Evolutionary conservation across 306 rosid genomes (phyloP), one percentile per base, ranked within the genome.

Genomic region (Arachis stenosperma): DNA sequence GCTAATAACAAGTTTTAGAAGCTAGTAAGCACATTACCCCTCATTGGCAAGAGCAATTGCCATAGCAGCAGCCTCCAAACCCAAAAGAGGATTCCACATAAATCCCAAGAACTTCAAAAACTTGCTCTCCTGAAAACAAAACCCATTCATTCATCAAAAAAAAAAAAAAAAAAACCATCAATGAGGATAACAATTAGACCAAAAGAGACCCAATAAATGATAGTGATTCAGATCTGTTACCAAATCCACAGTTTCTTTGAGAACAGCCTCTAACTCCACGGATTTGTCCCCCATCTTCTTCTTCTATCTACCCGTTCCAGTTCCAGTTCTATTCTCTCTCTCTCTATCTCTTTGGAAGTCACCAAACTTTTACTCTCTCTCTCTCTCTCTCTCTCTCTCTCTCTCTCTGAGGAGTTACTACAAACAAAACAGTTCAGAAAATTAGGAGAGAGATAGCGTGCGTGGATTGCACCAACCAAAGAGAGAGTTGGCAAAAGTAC

Each of bases 41-140:
- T 74, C 98, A 88, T 94, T 94, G 3, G 98, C 98, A 54, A 94
- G 97, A 0, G 98, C 98, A 86, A 94, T 94, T 8, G 98, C 97
- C 98, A 94, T 94, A 68, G 98, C 98, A 72, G 98, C 97, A 47
- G 97, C 97, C 75, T 94, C 98, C 98, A 94, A 52, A 94, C 98
- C 98, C 98, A 94, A 91, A 29, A 94, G 90, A 78, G 98, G 98
- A 70, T 94, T 94, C 98, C 98, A 94, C 98, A 94, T 94, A 78
- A 94, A 94, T 15, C 98, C 98, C 90, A 94, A 86, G 48, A 88
- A 94, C 87, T 89, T 94, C 79, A 94, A 60, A 58, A 94, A 46
- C 50, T 91, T 94, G 80, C 97, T 94, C 79, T 94, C 98, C 98
- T 94, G 88, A 53, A 52, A 52, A 84, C 75, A 68, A 44, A 3